phyloP scores from a whole-genome alignment of 75 land plant species.

The Pinus taeda region DNA sequence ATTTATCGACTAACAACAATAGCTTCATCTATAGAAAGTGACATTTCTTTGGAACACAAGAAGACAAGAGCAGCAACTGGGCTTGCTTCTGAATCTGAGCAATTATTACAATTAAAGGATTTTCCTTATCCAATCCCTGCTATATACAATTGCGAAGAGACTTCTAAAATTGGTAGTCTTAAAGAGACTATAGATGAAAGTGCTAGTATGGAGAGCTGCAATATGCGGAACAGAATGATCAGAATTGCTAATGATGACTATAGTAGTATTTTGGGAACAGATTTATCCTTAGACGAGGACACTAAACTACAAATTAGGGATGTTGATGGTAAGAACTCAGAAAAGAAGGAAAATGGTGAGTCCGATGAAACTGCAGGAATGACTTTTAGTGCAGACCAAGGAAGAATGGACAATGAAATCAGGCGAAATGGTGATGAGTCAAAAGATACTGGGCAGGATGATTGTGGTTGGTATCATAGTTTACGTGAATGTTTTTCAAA shows the following conservation, averaged over 20 bases:
- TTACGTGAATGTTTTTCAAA: conserved; percentile 24
- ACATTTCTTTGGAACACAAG: neutral
- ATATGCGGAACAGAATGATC: neutral
- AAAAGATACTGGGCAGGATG: conserved; percentile 2
- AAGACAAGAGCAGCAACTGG: neutral
- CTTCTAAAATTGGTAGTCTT: neutral
- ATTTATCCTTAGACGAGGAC: neutral
- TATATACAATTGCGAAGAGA: neutral
- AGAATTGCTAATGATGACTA: conserved; percentile 1
- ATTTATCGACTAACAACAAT: neutral
- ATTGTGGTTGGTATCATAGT: conserved; percentile 14
- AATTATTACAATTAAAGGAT: neutral
- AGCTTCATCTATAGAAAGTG: conserved; percentile 10
- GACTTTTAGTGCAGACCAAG: neutral
- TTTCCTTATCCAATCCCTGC: neutral
- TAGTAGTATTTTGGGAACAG: neutral
- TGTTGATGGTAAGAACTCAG: neutral
- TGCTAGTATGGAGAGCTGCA: neutral
- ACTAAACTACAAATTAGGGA: conserved; percentile 1
- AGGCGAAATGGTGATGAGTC: neutral
- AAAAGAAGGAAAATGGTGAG: neutral
- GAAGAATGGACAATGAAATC: neutral
- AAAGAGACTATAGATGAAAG: neutral
- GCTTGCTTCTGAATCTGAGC: neutral
- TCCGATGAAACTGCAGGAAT: neutral